A percentile compares a stretch with the other conserved stretches of the same genome.
Evolutionary conservation across 2,329 filamentous ascomycete genomes (phyloP).

Genomic region (Ramularia endophylla): DNA sequence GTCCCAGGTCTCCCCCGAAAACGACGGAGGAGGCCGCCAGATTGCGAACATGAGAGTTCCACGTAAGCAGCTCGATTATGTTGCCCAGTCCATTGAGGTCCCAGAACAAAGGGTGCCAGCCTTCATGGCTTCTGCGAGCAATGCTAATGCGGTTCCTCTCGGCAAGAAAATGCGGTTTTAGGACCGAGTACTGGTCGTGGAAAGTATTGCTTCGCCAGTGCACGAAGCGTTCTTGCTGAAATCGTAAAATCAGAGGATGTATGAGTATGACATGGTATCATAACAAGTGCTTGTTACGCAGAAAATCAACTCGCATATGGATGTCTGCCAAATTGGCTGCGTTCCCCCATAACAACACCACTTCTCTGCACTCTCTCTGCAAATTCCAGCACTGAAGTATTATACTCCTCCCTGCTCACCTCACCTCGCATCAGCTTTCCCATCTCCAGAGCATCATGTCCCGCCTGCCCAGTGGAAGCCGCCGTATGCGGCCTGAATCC

Average conservation of each 20-base stretch:
- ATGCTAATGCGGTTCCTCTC: neutral
- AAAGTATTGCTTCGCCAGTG: too few species aligned
- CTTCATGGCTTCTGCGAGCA: neutral
- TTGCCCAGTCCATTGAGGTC: neutral
- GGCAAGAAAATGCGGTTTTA: neutral
- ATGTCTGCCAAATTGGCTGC: constrained; percentile 37
- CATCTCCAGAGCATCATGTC: constrained; percentile 39
- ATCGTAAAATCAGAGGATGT: too few species aligned
- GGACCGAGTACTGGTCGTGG: too few species aligned
- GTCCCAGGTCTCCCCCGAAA: neutral
- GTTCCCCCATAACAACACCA: constrained; percentile 36
- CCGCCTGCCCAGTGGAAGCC: constrained; percentile 44
- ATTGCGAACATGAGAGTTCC: neutral
- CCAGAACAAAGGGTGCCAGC: neutral
- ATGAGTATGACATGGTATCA: too few species aligned
- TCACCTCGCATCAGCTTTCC: constrained; percentile 37
- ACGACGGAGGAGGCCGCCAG: neutral
- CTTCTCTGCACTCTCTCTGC: constrained; percentile 34
- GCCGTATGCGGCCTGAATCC: constrained; percentile 44
- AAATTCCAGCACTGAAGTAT: constrained; percentile 31
- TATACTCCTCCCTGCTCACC: constrained; percentile 33
- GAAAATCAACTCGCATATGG: constrained; percentile 10
- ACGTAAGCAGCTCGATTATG: neutral
- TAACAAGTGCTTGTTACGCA: too few species aligned
- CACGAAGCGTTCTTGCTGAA: too few species aligned